A percentile compares a stretch with the other conserved stretches of the same genome.
phyloP scores from a whole-genome alignment of 768 basidiomycete species.

The Tricholoma furcatifolium region DNA sequence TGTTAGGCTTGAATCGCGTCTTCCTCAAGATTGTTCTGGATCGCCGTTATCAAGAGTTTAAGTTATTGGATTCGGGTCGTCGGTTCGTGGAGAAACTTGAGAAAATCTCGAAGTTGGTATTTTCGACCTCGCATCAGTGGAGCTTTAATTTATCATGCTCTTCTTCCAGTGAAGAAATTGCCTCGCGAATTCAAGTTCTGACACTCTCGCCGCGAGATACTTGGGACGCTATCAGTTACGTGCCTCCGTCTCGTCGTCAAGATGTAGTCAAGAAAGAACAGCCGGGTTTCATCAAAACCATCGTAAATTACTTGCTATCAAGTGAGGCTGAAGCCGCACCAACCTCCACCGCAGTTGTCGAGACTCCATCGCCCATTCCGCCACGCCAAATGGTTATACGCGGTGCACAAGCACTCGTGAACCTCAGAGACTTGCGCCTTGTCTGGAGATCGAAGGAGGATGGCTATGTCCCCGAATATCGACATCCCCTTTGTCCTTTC shows the following conservation, averaged over 20 bases:
- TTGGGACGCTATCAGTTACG: background rate
- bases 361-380: background rate
- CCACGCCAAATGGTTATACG: background rate
- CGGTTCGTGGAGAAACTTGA: background rate
- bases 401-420: background rate
- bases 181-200: background rate
- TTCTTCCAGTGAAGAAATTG: background rate
- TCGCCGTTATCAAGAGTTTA: background rate
- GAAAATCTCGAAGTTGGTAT: background rate
- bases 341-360: background rate
- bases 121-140: background rate
- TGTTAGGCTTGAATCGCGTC: background rate
- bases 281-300: background rate
- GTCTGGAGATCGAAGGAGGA: background rate
- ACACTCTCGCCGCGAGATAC: background rate
- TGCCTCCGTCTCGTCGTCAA: background rate
- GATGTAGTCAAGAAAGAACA: background rate
- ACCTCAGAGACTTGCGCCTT: background rate
- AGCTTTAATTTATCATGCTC: background rate
- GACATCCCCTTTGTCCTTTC: background rate
- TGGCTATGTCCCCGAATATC: background rate
- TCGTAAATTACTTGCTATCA: background rate
- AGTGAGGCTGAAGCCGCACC: no score
- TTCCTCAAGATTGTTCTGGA: background rate
- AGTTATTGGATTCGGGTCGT: background rate